Conservation (phyloP, 768 basidiomycete genomes). For the Hebeloma cylindrosporum region DNA sequence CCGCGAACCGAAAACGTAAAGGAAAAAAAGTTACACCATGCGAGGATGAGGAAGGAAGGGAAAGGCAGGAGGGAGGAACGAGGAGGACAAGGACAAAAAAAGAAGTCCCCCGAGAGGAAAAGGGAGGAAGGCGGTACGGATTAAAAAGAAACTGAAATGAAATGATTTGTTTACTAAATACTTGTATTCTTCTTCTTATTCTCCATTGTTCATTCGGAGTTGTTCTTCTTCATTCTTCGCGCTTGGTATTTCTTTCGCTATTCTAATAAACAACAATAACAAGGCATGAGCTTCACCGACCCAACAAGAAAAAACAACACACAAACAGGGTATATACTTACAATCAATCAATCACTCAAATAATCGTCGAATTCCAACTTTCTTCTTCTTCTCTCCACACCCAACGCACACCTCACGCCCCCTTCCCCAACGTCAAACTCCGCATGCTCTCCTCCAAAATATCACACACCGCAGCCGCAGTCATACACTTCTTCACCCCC, state of each 20-base stretch:
- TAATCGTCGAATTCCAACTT: too few relatives aligned
- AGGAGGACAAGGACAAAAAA: not conserved
- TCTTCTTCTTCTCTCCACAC: not conserved
- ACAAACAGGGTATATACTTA: slow-evolving; percentile 1
- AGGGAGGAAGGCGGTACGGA: not conserved
- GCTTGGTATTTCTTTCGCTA: too few relatives aligned
- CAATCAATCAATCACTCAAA: slow-evolving; percentile 2
- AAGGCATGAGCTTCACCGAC: not conserved
- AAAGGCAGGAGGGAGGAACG: not conserved
- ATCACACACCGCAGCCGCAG: slow-evolving; percentile 28
- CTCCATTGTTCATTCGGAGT: too few relatives aligned
- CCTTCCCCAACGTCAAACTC: slow-evolving; percentile 61
- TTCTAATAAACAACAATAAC: too few relatives aligned
- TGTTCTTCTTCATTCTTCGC: too few relatives aligned
- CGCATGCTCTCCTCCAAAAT: slow-evolving; percentile 70
- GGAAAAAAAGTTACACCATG: not conserved
- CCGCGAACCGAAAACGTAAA: not conserved
- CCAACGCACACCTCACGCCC: slow-evolving; percentile 23
- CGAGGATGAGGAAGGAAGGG: not conserved
- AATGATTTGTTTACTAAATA: too few relatives aligned
- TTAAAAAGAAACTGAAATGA: not conserved
- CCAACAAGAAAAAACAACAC: not conserved
- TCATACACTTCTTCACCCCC: slow-evolving; percentile 28
- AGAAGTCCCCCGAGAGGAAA: not conserved
- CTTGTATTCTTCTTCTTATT: too few relatives aligned